Base-by-base conservation (phyloP, 257 asterid species). In the Solanum corneliomulleri region DNA sequence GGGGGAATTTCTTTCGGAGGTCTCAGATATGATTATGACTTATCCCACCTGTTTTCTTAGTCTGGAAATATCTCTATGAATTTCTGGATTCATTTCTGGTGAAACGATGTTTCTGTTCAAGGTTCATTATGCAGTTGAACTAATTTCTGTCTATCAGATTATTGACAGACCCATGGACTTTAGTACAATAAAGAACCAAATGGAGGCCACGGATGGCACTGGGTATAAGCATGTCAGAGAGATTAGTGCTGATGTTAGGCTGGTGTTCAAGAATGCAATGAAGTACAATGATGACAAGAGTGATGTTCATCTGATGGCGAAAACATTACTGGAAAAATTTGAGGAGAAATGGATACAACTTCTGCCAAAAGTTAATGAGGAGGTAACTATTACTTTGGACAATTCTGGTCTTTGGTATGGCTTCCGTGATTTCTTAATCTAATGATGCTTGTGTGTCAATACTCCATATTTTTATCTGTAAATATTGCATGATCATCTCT, bases 121-220 rank as follows among this genome's bases (percentile, higher is more conserved):
- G 85, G 45, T 49, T 31, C 23, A 29, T 21, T 47, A 31, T 49
- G 69, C 66, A 78, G 18, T 81, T 49, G 69, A 29, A 49, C 23
- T 49, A 7, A 18, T 81, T 29, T 81, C 60, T 93, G 75, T 92
- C 82, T 90, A 76, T 87, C 96, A 97, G 99, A 93, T 97, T 33
- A 97, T 97, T 91, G 98, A 95, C 93, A 92, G 99, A 93, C 99
- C 99, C 71, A 97, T 97, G 99, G 99, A 97, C 89, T 97, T 97
- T 92, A 95, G 97, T 89, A 95, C 99, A 86, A 94, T 95, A 87
- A 95, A 95, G 90, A 97, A 97, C 90, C 99, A 95, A 94, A 95
- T 97, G 97, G 99, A 97, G 90, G 98, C 96, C 87, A 94, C 88
- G 89, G 98, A 97, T 91, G 99, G 98, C 87, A 89, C 98, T 31